These are phyloP conservation scores for Phytopythium montanum DNA, from an alignment of 352 stramenopile species.

Conservation along the genomic window DNA sequence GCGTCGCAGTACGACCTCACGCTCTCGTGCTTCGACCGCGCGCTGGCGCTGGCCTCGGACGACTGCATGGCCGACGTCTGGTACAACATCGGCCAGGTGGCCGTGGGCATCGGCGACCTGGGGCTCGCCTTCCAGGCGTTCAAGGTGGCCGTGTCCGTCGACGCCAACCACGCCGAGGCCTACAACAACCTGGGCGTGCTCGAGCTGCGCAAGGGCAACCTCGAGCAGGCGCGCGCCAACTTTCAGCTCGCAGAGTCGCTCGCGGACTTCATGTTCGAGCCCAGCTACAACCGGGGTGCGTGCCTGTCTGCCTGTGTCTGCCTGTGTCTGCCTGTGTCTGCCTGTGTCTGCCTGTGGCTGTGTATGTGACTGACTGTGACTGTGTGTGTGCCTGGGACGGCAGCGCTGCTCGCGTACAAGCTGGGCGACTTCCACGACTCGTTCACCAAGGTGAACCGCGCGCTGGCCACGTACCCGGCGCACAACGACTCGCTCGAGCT, in stretches of 20 bases:
- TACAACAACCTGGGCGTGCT: slow-evolving; percentile 92
- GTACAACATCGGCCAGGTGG: slow-evolving; percentile 94
- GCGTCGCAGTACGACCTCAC: slow-evolving; percentile 94
- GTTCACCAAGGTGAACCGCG: slow-evolving; percentile 83
- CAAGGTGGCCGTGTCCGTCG: slow-evolving; percentile 90
- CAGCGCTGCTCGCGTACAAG: slow-evolving; percentile 89
- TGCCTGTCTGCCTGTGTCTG: background rate
- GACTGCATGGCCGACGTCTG: slow-evolving; percentile 92
- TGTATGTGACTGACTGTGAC: background rate
- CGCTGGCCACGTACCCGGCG: slow-evolving; percentile 68
- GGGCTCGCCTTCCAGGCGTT: slow-evolving; percentile 92
- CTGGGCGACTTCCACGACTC: slow-evolving; percentile 90
- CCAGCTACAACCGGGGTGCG: slow-evolving; percentile 87
- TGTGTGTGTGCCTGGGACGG: background rate
- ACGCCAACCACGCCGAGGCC: slow-evolving; percentile 90
- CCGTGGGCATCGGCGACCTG: slow-evolving; percentile 91
- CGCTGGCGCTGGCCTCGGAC: slow-evolving; percentile 84
- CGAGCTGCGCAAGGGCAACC: slow-evolving; percentile 86
- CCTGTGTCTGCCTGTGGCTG: slow-evolving; percentile 1
- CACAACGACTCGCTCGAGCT: slow-evolving; percentile 90
- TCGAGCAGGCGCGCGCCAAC: slow-evolving; percentile 81
- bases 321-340: background rate
- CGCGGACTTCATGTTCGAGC: slow-evolving; percentile 89
- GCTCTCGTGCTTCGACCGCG: slow-evolving; percentile 91
- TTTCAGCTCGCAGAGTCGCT: slow-evolving; percentile 80